These are phyloP conservation scores for Acrocalymma vagum DNA, from an alignment of 2,329 filamentous ascomycete species.

Conservation along the genomic window DNA sequence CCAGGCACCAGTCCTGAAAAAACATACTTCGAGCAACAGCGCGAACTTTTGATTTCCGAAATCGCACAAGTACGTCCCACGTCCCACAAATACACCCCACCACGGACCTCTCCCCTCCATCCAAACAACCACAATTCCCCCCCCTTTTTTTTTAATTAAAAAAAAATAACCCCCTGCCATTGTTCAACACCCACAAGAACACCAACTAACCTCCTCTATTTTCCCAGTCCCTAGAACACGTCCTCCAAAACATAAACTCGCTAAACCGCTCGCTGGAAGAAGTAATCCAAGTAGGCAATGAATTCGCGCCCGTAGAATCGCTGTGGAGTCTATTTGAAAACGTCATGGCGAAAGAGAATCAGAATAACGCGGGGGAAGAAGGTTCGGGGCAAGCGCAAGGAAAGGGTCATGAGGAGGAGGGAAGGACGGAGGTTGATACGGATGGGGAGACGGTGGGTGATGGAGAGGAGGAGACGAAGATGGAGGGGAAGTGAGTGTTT, in stretches of 20 bases:
- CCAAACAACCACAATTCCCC: constrained; percentile 47
- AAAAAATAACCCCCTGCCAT: too few relatives aligned
- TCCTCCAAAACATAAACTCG: constrained; percentile 95
- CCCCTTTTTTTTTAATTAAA: too few relatives aligned
- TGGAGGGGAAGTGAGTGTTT: constrained; percentile 3
- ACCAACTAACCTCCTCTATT: constrained; percentile 5
- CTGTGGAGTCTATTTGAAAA: constrained; percentile 97
- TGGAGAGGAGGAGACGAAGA: constrained; percentile 25
- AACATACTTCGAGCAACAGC: constrained; percentile 78
- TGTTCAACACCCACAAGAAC: constrained; percentile 1
- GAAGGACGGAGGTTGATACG: constrained; percentile 26
- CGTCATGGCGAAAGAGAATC: constrained; percentile 86
- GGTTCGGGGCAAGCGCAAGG: constrained; percentile 16
- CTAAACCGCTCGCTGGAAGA: constrained; percentile 92
- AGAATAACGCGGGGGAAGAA: constrained; percentile 57
- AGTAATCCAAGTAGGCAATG: constrained; percentile 92
- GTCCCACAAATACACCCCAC: constrained; percentile 42
- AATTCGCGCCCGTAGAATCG: constrained; percentile 96
- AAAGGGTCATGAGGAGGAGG: constrained; percentile 27
- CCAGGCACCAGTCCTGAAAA: constrained; percentile 20
- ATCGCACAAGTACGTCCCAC: constrained; percentile 69
- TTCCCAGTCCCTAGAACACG: constrained; percentile 82
- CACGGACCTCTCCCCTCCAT: constrained; percentile 7
- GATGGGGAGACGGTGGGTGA: constrained; percentile 9
- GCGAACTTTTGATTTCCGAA: constrained; percentile 74